These are phyloP conservation scores for Cyclocybe cylindracea DNA, from an alignment of 768 basidiomycete genomes.

Conservation along the genomic window DNA sequence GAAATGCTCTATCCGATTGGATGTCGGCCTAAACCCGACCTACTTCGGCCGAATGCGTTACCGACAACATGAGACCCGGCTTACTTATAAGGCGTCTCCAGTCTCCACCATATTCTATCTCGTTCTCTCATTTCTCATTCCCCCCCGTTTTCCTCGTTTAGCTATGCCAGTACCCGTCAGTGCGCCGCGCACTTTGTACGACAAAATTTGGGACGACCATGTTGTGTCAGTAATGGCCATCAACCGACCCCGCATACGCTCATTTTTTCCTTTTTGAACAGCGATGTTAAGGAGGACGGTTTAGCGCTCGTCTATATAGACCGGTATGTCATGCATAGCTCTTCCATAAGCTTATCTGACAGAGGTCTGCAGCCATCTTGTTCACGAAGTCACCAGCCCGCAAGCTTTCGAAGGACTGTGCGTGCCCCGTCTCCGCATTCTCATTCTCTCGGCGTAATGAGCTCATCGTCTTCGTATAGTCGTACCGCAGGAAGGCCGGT, in stretches of 20 bases:
- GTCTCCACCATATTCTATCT: conserved; percentile 4
- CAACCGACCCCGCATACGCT: conserved; percentile 6
- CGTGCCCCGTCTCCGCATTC: conserved; percentile 19
- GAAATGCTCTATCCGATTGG: background rate
- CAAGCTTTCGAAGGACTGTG: conserved; percentile 90
- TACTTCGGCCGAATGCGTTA: background rate
- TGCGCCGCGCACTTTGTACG: conserved; percentile 87
- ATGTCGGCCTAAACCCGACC: background rate
- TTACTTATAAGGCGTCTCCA: conserved; percentile 4
- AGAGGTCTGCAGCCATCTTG: conserved; percentile 45
- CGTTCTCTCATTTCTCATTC: conserved; percentile 6
- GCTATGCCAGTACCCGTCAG: conserved; percentile 42
- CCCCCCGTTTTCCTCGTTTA: background rate
- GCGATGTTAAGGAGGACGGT: conserved; percentile 74
- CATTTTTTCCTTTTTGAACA: conserved; percentile 30
- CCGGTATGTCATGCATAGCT: conserved; percentile 44
- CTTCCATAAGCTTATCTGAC: conserved; percentile 6
- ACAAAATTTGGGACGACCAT: conserved; percentile 98
- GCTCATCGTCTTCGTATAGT: conserved; percentile 32
- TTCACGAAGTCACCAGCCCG: conserved; percentile 93
- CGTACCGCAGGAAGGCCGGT: conserved; percentile 76
- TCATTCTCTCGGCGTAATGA: conserved; percentile 4
- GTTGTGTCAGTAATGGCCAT: conserved; percentile 63
- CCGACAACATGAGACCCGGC: conserved; percentile 1
- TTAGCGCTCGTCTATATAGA: conserved; percentile 84